phyloP scores from a whole-genome alignment of 2,329 filamentous ascomycete species.

The Talaromyces sp. region DNA sequence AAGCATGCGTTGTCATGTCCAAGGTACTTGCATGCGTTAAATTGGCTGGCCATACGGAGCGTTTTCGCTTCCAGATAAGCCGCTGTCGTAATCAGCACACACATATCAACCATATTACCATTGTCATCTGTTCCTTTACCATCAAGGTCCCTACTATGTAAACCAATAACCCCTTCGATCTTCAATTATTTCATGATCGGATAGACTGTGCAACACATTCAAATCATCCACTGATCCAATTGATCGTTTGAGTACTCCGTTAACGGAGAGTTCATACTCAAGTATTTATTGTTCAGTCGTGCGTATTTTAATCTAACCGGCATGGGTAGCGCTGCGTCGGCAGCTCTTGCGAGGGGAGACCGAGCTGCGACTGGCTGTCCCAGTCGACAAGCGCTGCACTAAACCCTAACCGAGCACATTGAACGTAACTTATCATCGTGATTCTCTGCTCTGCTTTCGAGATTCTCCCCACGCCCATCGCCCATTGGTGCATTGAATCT shows the following conservation, averaged over 20 bases:
- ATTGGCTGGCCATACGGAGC: background rate
- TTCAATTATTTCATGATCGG: background rate
- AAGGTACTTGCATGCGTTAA: background rate
- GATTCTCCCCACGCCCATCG: background rate
- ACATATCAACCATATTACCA: background rate
- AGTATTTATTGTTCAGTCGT: background rate
- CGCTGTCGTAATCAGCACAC: background rate
- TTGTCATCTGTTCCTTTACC: background rate
- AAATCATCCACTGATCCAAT: background rate
- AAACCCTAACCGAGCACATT: background rate
- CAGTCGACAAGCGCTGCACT: conserved; percentile 10
- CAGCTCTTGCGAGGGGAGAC: conserved; percentile 9
- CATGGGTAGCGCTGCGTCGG: background rate
- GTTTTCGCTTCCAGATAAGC: background rate
- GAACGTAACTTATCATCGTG: background rate
- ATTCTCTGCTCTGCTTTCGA: background rate
- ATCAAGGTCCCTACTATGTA: too few relatives aligned
- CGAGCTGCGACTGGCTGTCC: conserved; percentile 1
- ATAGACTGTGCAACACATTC: background rate
- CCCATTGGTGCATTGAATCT: background rate
- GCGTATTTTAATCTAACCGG: background rate
- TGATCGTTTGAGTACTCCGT: background rate
- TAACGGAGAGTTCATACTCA: background rate
- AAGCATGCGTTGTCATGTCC: background rate
- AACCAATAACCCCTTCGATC: background rate